Percentiles rank a stretch among this genome's conserved stretches.
These are phyloP conservation scores for Gymnopilus junonius DNA, from an alignment of 768 basidiomycete genomes.

Conservation along the genomic window DNA sequence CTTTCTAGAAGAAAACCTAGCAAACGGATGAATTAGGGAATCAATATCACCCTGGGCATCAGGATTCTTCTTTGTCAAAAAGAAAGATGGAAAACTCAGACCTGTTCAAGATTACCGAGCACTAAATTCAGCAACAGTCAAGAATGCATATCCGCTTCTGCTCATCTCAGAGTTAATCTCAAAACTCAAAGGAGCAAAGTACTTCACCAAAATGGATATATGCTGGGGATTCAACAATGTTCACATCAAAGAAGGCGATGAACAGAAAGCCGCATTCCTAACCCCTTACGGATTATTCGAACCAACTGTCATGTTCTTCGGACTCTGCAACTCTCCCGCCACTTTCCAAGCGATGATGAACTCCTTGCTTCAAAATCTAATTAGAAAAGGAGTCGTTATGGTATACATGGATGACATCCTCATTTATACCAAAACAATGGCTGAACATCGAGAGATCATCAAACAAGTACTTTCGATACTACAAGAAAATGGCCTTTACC, in stretches of 20 bases:
- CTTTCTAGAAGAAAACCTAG: too few species aligned
- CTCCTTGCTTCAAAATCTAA: constrained; percentile 30
- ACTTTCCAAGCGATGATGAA: constrained; percentile 41
- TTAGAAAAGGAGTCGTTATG: constrained; percentile 39
- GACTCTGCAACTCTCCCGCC: constrained; percentile 36
- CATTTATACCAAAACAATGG: constrained; percentile 29
- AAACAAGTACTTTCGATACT: constrained; percentile 27
- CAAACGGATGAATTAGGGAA: too few species aligned
- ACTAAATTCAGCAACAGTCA: constrained; percentile 36
- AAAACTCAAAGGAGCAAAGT: too few species aligned
- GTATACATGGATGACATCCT: constrained; percentile 40
- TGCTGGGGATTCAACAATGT: too few species aligned
- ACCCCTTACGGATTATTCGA: constrained; percentile 24
- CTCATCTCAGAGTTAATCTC: too few species aligned
- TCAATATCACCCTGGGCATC: too few species aligned
- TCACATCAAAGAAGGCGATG: too few species aligned
- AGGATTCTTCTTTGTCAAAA: too few species aligned
- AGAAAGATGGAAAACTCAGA: constrained; percentile 19
- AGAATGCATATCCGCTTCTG: too few species aligned
- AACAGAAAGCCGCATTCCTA: too few species aligned
- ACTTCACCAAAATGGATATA: too few species aligned
- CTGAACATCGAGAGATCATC: constrained; percentile 17
- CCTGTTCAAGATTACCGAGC: constrained; percentile 32
- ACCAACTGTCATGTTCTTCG: constrained; percentile 42
- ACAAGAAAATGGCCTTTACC: constrained; percentile 34